Percentiles rank a stretch among this genome's conserved stretches.
Evolutionary conservation across 2,329 filamentous ascomycete species (phyloP).

Genomic region (Fusarium annulatum): DNA sequence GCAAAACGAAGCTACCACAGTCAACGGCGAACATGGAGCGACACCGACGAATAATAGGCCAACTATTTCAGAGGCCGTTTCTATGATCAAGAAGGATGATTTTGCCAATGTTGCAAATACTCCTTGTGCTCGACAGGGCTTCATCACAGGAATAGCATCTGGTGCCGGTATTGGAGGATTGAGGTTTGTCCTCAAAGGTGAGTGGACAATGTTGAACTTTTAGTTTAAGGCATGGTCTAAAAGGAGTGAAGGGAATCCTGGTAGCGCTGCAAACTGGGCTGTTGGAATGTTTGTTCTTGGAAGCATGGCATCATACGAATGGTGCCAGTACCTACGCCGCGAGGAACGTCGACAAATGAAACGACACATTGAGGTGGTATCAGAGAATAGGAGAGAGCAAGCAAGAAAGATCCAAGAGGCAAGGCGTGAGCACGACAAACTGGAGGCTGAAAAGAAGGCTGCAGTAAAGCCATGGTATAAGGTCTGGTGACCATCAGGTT

Average conservation of each 20-base stretch:
- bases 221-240: constrained; percentile 18
- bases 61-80: constrained; percentile 69
- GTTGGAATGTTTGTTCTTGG: constrained; percentile 79
- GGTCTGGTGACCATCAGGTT: constrained; percentile 59
- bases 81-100: constrained; percentile 74
- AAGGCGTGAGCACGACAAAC: constrained; percentile 47
- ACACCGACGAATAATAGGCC: constrained; percentile 47
- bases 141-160: constrained; percentile 83
- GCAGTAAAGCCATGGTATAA: constrained; percentile 64
- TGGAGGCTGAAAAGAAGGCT: constrained; percentile 49
- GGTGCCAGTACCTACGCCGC: constrained; percentile 79
- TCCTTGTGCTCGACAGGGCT: constrained; percentile 85
- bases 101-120: constrained; percentile 79
- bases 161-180: constrained; percentile 81
- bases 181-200: constrained; percentile 81
- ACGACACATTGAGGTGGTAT: constrained; percentile 76
- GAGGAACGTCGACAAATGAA: constrained; percentile 87
- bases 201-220: constrained; percentile 38
- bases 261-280: constrained; percentile 82
- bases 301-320: constrained; percentile 82
- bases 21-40: constrained; percentile 33
- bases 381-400: constrained; percentile 62
- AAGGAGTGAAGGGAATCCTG: constrained; percentile 45
- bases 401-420: constrained; percentile 59
- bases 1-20: constrained; percentile 30